A percentile compares a stretch with the other conserved stretches of the same genome.
Evolutionary conservation across 2,329 filamentous ascomycete genomes (phyloP).

Genomic region (Ophiosphaerella herpotricha): DNA sequence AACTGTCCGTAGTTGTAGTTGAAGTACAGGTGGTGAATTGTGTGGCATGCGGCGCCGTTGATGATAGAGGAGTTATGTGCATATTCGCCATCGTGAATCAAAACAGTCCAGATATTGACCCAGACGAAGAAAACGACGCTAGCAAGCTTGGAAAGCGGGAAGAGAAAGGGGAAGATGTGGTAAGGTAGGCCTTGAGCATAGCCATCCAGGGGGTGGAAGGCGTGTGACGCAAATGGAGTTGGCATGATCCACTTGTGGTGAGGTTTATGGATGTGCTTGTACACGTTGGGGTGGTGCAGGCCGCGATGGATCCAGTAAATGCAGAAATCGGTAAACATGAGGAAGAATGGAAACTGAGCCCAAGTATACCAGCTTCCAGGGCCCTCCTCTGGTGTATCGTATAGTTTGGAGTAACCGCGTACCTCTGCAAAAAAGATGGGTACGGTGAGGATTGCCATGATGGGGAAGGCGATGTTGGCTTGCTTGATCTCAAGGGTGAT

Average conservation of each 20-base stretch:
- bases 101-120: conserved; percentile 95
- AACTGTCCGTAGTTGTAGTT: conserved; percentile 89
- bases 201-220: conserved; percentile 93
- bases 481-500: conserved; percentile 84
- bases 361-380: conserved; percentile 79
- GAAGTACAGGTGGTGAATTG: conserved; percentile 78
- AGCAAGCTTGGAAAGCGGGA: conserved; percentile 88
- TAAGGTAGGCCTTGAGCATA: conserved; percentile 89
- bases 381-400: conserved; percentile 76
- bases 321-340: conserved; percentile 84
- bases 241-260: conserved; percentile 99
- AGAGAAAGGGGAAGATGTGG: conserved; percentile 89
- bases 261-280: conserved; percentile 92
- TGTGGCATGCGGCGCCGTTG: conserved; percentile 94
- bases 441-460: conserved; percentile 81
- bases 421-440: conserved; percentile 84
- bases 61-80: conserved; percentile 87
- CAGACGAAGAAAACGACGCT: conserved; percentile 87
- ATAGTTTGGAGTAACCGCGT: conserved; percentile 82
- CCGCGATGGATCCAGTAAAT: conserved; percentile 93
- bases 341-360: conserved; percentile 84
- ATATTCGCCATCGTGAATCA: conserved; percentile 96
- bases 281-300: conserved; percentile 78
- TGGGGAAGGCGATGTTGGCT: conserved; percentile 74
- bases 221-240: conserved; percentile 87